Evolutionary conservation across 495 filamentous ascomycete species (phyloP), one percentile per base, ranked within the genome.

Genomic region (Viridothelium virens): DNA sequence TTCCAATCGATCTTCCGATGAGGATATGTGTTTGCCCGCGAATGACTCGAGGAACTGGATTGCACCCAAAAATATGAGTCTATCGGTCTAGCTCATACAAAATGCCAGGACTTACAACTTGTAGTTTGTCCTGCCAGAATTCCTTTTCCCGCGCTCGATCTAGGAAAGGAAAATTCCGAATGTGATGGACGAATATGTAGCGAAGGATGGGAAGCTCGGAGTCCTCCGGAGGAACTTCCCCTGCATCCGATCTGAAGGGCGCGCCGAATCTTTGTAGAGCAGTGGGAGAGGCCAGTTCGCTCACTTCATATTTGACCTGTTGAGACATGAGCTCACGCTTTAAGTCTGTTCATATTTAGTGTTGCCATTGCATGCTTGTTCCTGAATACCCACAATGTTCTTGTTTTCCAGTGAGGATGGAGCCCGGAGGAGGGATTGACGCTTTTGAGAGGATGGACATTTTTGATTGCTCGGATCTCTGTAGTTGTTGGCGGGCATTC

Each of bases 111-210:
- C 91, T 53, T 77, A 96, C 92, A 76, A 92, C 86, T 82, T 98
- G 94, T 61, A 98, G 78, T 75, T 96, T 96, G 72, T 97, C 91
- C 78, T 98, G 94, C 94, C 94, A 98, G 71, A 98, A 98, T 75
- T 98, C 93, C 82, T 96, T 96, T 83, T 98, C 94, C 68, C 85
- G 88, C 34, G 94, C 94, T 81, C 92, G 88, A 75, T 97, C 91
- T 63, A 98, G 83, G 74, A 98, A 98, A 0, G 94, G 94, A 70
- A 98, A 98, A 70, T 97, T 96, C 65, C 94, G 90, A 67, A 98
- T 86, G 85, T 97, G 92, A 73, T 97, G 89, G 53, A 97, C 95
- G 77, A 98, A 98, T 72, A 97, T 96, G 76, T 96, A 97, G 67
- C 94, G 85, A 65, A 98, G 81, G 63, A 97, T 90, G 31, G 94